Evolutionary conservation across 495 filamentous ascomycete species (phyloP).

Genomic region (Cercophora scortea): DNA sequence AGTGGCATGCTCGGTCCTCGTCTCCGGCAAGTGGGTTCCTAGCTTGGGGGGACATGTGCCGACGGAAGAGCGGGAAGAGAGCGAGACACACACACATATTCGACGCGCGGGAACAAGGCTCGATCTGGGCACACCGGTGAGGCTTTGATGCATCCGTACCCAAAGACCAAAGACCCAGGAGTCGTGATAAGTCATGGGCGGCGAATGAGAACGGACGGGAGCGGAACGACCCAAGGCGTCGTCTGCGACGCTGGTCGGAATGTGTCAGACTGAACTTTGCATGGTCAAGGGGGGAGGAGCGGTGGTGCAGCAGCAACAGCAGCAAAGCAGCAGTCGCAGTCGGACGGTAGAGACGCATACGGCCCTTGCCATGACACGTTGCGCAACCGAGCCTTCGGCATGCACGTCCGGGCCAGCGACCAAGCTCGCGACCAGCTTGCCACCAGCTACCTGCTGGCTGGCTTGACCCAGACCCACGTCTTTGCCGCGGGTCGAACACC

Average conservation of each 20-base stretch:
- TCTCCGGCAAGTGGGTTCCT: too few species aligned
- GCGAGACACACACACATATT: too few species aligned
- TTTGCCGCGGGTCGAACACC: not conserved
- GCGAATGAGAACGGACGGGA: constrained; percentile 4
- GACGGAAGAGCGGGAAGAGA: too few species aligned
- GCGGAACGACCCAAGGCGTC: constrained; percentile 1
- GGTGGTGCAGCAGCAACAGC: not conserved
- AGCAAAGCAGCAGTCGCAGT: too few species aligned
- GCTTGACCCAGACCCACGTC: not conserved
- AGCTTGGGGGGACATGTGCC: too few species aligned
- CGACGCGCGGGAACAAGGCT: not conserved
- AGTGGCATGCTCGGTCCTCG: too few species aligned
- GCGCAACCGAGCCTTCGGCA: not conserved
- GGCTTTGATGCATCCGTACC: constrained; percentile 3
- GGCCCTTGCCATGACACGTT: constrained; percentile 10
- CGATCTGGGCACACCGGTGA: constrained; percentile 1
- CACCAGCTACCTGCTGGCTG: too few species aligned
- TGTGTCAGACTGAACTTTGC: not conserved
- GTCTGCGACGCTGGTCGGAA: not conserved
- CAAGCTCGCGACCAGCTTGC: too few species aligned
- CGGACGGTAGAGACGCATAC: not conserved
- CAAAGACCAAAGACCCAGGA: not conserved
- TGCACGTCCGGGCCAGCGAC: too few species aligned
- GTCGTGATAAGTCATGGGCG: not conserved
- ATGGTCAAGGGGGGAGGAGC: not conserved